Evolutionary conservation across 2,329 filamentous ascomycete species (phyloP), one percentile per base, ranked within the genome.

Genomic region (Rutstroemia sp.): DNA sequence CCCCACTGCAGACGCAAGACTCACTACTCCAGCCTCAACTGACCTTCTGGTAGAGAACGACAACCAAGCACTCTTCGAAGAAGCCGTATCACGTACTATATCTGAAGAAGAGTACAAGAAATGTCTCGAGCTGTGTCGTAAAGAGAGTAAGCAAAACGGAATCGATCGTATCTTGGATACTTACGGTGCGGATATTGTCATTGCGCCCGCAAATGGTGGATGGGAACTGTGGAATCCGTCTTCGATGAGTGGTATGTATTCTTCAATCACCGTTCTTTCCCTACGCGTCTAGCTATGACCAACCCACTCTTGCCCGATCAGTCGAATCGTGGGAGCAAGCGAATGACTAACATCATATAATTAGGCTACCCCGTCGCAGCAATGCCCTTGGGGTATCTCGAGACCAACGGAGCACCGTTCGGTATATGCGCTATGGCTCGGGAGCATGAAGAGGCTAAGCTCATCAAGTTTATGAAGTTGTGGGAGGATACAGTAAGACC

Each of bases 151-250:
- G 16, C 14, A 19, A 8, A 9, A 46, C 4, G 54, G 54, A 2
- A 56, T 56, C 27, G 54, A 56, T 34, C 25, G 45, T 2, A 47
- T 45, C 30, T 19, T 56, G 7, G 12, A 46, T 16, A 45, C 17
- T 8, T 46, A 56, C 27, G 54, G 27, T 3, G 54, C 25, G 36
- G 54, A 56, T 56, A 39, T 56, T 14, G 46, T 56, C 16, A 51
- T 56, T 27, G 56, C 25, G 10, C 56, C 49, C 3, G 34, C 34
- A 12, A 39, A 57, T 14, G 39, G 30, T 14, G 30, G 30, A 34
- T 34, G 30, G 30, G 12, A 34, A 34, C n/a, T n/a, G 1, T 42
- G 16, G 39, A 8, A 9, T 10, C 17, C 17, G 5, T 6, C 19
- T 49, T 4, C 34, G 46, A 16, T 21, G 25, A 30, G 36, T 27